Base-by-base conservation (phyloP, 2,329 filamentous ascomycete species). In the Colletotrichum salicis region DNA sequence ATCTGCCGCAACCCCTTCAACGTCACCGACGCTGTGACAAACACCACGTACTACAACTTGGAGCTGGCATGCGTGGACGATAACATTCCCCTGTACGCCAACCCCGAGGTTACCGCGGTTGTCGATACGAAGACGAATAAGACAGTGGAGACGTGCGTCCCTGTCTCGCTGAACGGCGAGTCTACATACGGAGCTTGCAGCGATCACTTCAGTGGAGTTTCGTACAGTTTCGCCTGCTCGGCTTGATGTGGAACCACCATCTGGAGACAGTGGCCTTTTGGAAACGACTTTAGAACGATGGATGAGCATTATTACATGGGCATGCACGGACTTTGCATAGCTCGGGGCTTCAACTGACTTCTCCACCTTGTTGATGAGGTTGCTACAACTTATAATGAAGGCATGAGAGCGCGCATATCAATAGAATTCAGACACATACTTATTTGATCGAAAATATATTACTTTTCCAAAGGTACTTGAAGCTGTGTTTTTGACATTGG, bases 1-100 rank as follows among this genome's bases (percentile, higher is more conserved):
- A 56, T 71, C 33, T 71, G 69, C 41, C 69, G 65, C 54, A 71
- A 69, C n/a, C 69, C 69, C 35, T 71, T 71, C 69, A 69, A 60
- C 59, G 8, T 64, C 59, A 69, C 69, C 35, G 41, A 54, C 33
- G 29, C 35, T 22, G 54, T 13, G 0, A 71, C 69, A 27, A 48
- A 48, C 55, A 51, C 45, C 37, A 69, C 45, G 7, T 71, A 69
- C 65, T 13, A 56, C 27, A 58, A 69, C 22, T 29, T 71, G 13
- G 69, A 71, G 65, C 37, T 69, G 24, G 69, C 69, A 10, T 71
- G 69, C 22, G 69, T 54, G 15, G 65, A 71, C 33, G 69, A 71
- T 22, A 24, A 71, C 45, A 56, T 69, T 12, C 2, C 22, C 11
- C 35, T 31, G 1, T 11, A 22, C 8, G 19, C 5, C 8, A 8